Percentiles rank a stretch among this genome's conserved stretches.
phyloP scores from a whole-genome alignment of 306 rosid species.

The Sechiopsis laciniata region DNA sequence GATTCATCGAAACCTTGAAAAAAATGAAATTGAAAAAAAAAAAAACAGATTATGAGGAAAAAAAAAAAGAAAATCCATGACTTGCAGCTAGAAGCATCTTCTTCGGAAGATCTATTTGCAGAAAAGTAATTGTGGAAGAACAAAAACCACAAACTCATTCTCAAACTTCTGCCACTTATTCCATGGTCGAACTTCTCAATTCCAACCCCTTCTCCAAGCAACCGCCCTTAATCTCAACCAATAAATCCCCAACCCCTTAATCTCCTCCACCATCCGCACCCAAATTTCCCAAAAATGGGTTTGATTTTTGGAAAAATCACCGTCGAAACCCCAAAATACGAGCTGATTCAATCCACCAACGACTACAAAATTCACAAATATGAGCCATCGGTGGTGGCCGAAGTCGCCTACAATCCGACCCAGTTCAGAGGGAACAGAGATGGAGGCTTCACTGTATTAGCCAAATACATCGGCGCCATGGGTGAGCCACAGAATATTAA shows the following conservation, averaged over 20 bases:
- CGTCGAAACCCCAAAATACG: slow-evolving; percentile 56
- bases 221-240: not conserved
- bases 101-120: not conserved
- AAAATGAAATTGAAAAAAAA: no score
- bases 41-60: no score
- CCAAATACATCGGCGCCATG: slow-evolving; percentile 71
- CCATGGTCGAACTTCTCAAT: not conserved
- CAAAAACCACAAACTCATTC: slow-evolving; percentile 2
- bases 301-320: slow-evolving; percentile 60
- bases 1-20: no score
- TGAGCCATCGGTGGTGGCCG: slow-evolving; percentile 54
- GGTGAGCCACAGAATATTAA: slow-evolving; percentile 63
- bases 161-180: slow-evolving; percentile 19
- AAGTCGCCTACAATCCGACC: slow-evolving; percentile 70
- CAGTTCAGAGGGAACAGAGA: slow-evolving; percentile 66
- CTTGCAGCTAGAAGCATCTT: no score
- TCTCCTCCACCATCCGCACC: not conserved
- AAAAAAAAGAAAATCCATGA: no score
- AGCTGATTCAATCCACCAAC: slow-evolving; percentile 39
- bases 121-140: slow-evolving; percentile 18
- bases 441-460: slow-evolving; percentile 65
- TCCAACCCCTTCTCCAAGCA: slow-evolving; percentile 13
- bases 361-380: slow-evolving; percentile 74
- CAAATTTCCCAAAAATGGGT: slow-evolving; percentile 49
- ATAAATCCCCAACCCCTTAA: not conserved